phyloP scores from a whole-genome alignment of 345 rosid genomes.

The Aquilaria yunnanensis region DNA sequence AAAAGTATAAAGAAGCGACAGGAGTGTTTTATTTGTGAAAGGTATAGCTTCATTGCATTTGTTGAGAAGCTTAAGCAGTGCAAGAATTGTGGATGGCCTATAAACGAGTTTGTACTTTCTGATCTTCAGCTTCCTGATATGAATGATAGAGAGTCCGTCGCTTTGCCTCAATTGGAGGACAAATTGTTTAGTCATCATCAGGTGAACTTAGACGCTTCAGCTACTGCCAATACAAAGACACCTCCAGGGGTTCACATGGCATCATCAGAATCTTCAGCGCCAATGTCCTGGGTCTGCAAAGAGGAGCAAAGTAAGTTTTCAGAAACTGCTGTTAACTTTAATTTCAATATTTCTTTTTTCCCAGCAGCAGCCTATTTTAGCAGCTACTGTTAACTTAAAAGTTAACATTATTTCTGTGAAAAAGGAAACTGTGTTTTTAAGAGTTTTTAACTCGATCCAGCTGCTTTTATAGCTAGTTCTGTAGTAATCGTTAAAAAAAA shows the following conservation, averaged over 20 bases:
- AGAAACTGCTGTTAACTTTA: too few relatives aligned
- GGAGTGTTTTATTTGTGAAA: slow-evolving; percentile 40
- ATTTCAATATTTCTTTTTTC: too few relatives aligned
- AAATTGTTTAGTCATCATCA: slow-evolving; percentile 24
- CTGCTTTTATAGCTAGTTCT: too few relatives aligned
- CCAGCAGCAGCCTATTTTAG: too few relatives aligned
- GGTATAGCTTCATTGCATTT: slow-evolving; percentile 45
- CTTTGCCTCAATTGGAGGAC: slow-evolving; percentile 25
- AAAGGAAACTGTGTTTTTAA: too few relatives aligned
- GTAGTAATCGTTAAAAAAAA: too few relatives aligned
- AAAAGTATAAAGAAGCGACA: slow-evolving; percentile 47
- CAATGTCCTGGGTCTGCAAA: slow-evolving; percentile 54
- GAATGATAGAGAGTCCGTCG: slow-evolving; percentile 26
- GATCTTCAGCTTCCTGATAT: slow-evolving; percentile 46
- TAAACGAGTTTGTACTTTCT: slow-evolving; percentile 48
- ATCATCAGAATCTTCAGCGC: slow-evolving; percentile 27
- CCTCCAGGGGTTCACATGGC: slow-evolving; percentile 28
- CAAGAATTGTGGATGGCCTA: slow-evolving; percentile 47
- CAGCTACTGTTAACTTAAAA: too few relatives aligned
- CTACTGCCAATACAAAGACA: slow-evolving; percentile 22
- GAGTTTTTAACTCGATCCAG: too few relatives aligned
- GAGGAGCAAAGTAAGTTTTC: too few relatives aligned
- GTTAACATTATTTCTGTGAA: too few relatives aligned
- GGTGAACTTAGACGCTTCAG: slow-evolving; percentile 22
- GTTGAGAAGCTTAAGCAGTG: slow-evolving; percentile 61